phyloP scores from a whole-genome alignment of 306 rosid genomes.

The Corylus americana region DNA sequence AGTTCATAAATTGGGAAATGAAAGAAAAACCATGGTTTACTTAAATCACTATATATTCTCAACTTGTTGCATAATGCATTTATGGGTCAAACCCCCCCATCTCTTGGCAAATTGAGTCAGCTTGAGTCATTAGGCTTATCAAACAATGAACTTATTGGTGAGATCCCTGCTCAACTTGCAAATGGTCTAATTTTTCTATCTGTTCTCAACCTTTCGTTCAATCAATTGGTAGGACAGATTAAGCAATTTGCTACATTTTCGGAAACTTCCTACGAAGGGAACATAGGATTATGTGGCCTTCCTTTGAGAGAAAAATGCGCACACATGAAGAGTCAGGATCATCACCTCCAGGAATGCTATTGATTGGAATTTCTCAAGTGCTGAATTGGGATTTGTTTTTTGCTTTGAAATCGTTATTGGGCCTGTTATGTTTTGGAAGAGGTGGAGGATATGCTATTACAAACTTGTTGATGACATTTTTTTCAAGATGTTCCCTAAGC shows the following conservation, averaged over 20 bases:
- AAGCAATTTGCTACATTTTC: constrained; percentile 42
- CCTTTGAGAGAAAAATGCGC: constrained; percentile 11
- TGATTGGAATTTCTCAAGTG: constrained; percentile 29
- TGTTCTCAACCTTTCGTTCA: constrained; percentile 34
- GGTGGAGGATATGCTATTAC: constrained; percentile 29
- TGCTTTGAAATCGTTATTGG: constrained; percentile 28
- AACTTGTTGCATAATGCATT: constrained; percentile 31
- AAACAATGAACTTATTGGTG: neutral
- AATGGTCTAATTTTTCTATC: constrained; percentile 16
- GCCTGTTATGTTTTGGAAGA: constrained; percentile 14
- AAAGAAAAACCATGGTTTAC: no score
- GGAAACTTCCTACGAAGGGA: constrained; percentile 29
- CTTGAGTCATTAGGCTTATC: constrained; percentile 47
- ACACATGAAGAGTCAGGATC: neutral
- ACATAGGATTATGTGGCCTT: constrained; percentile 36
- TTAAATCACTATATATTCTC: constrained; percentile 5
- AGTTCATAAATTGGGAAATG: no score
- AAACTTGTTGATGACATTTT: constrained; percentile 20
- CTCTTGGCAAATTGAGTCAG: constrained; percentile 22
- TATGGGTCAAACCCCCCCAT: constrained; percentile 31
- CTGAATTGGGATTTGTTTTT: constrained; percentile 36
- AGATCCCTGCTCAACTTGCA: constrained; percentile 20
- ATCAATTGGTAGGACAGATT: constrained; percentile 35
- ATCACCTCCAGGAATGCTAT: neutral
- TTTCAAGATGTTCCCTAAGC: constrained; percentile 20